Percentiles rank a stretch among this genome's conserved stretches.
Conservation (phyloP, 2,329 filamentous ascomycete genomes). For the Colletotrichum navitas region DNA sequence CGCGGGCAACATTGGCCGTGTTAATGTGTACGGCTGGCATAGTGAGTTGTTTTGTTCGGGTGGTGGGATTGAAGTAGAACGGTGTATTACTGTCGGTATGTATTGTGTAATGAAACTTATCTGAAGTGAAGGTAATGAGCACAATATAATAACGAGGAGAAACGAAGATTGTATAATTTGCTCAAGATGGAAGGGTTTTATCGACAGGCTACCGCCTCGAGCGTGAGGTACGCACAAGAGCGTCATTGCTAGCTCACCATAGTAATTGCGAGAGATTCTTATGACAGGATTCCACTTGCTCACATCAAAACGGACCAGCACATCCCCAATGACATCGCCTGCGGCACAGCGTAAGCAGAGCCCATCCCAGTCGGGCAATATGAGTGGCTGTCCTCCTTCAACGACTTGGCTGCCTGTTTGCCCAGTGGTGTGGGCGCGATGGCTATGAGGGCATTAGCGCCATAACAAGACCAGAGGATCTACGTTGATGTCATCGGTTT, state of each 20-base stretch:
- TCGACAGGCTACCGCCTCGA: background rate
- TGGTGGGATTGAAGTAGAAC: no score
- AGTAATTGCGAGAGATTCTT: background rate
- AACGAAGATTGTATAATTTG: background rate
- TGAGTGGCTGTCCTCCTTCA: conserved; percentile 21
- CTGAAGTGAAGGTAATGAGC: no score
- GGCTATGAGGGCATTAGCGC: background rate
- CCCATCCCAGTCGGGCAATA: background rate
- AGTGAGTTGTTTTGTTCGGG: background rate
- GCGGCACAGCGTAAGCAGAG: conserved; percentile 21
- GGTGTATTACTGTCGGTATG: background rate
- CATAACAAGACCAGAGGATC: conserved; percentile 15
- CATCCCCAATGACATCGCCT: conserved; percentile 28
- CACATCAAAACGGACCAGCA: background rate
- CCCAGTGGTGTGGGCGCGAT: background rate
- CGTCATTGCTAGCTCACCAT: conserved; percentile 11
- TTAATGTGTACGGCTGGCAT: conserved; percentile 32
- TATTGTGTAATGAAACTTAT: rapidly evolving
- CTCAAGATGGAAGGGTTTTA: background rate
- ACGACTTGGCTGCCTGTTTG: background rate
- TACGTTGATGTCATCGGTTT: conserved; percentile 40
- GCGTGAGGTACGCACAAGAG: background rate
- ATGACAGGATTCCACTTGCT: conserved; percentile 8
- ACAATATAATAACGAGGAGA: no score
- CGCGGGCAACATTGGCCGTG: background rate